phyloP scores from a whole-genome alignment of 2,329 filamentous ascomycete species.

The Sclerotinia glacialis region DNA sequence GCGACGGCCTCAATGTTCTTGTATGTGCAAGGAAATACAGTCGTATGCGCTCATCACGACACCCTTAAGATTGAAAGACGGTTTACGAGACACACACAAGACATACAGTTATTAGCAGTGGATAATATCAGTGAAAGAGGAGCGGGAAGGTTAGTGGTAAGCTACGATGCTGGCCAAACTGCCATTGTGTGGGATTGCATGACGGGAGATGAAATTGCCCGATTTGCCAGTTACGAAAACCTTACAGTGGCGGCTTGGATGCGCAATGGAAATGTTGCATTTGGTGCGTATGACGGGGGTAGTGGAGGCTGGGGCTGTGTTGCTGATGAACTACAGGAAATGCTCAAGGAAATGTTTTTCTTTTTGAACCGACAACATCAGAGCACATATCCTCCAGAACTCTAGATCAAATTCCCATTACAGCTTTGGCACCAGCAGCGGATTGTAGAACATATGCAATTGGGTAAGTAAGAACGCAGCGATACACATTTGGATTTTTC shows the following conservation, averaged over 20 bases:
- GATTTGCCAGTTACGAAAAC: constrained; percentile 89
- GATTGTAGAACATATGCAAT: constrained; percentile 96
- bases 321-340: constrained; percentile 61
- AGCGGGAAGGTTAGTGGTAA: constrained; percentile 81
- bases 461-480: constrained; percentile 57
- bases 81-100: constrained; percentile 79
- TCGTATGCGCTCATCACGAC: constrained; percentile 90
- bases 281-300: constrained; percentile 61
- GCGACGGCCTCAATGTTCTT: constrained; percentile 89
- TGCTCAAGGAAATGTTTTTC: constrained; percentile 83
- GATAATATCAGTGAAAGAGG: constrained; percentile 89
- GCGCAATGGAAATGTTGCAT: constrained; percentile 93
- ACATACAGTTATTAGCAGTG: constrained; percentile 79
- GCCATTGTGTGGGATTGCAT: constrained; percentile 96
- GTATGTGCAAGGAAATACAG: constrained; percentile 76
- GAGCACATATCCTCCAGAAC: constrained; percentile 91
- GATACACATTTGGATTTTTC: neutral
- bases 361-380: constrained; percentile 89
- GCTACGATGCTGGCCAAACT: constrained; percentile 86
- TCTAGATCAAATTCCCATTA: constrained; percentile 88
- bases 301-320: constrained; percentile 17
- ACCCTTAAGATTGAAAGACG: constrained; percentile 83
- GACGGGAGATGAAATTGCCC: constrained; percentile 82
- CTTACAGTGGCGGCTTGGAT: constrained; percentile 89
- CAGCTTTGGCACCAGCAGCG: constrained; percentile 81